Evolutionary conservation across 2,329 filamentous ascomycete species (phyloP).

Genomic region (Arthrinium phaeospermum): DNA sequence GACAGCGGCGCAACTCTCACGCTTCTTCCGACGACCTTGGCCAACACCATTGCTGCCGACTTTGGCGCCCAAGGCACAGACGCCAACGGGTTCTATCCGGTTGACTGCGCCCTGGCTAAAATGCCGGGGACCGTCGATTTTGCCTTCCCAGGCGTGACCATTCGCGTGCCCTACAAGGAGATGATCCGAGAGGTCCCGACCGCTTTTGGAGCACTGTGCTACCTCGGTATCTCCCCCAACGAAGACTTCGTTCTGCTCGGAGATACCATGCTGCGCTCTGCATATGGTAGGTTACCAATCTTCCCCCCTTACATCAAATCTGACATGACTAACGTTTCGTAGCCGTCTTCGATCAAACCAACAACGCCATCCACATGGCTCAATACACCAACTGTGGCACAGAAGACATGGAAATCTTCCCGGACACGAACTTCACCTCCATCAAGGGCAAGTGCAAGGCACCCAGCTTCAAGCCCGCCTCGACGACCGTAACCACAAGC

Average conservation of each 20-base stretch:
- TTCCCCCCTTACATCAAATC: neutral
- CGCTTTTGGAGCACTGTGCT: constrained; percentile 44
- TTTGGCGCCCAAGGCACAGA: constrained; percentile 50
- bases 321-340: constrained; percentile 20
- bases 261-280: constrained; percentile 62
- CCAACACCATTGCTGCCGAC: constrained; percentile 53
- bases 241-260: constrained; percentile 59
- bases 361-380: constrained; percentile 53
- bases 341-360: constrained; percentile 59
- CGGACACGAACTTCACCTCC: constrained; percentile 34
- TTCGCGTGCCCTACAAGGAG: constrained; percentile 56
- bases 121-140: constrained; percentile 54
- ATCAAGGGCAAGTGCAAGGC: constrained; percentile 35
- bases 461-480: neutral
- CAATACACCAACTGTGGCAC: constrained; percentile 58
- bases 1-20: constrained; percentile 75
- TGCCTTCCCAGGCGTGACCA: constrained; percentile 52
- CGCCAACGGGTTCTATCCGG: constrained; percentile 50
- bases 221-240: constrained; percentile 55
- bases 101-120: constrained; percentile 50
- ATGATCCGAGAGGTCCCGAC: constrained; percentile 47
- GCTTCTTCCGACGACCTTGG: constrained; percentile 65
- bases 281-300: constrained; percentile 49
- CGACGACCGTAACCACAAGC: neutral
- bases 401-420: constrained; percentile 47